These are phyloP conservation scores for Paraurostyla sp. DNA, from an alignment of 73 alveolate species.

Conservation along the genomic window DNA sequence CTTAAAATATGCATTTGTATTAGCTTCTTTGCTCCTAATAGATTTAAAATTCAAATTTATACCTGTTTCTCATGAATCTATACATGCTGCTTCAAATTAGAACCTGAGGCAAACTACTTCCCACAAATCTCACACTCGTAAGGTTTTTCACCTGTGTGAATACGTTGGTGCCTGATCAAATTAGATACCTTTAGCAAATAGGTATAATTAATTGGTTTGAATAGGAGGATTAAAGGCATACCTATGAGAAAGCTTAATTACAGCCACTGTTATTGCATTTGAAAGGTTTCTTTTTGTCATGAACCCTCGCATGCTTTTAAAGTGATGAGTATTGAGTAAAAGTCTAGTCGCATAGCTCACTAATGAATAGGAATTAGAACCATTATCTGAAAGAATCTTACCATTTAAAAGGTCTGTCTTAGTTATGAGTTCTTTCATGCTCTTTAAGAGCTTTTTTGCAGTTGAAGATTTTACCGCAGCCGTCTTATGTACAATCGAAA, in stretches of 20 bases:
- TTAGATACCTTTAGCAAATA: slow-evolving; percentile 79
- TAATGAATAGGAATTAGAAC: neutral
- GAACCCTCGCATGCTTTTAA: slow-evolving; percentile 71
- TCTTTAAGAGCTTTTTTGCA: slow-evolving; percentile 63
- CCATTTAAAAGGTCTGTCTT: slow-evolving; percentile 66
- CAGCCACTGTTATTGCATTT: slow-evolving; percentile 67
- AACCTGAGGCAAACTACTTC: slow-evolving; percentile 72
- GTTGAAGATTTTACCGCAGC: slow-evolving; percentile 48
- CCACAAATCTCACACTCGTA: slow-evolving; percentile 72
- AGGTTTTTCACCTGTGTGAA: slow-evolving; percentile 96
- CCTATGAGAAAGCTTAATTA: slow-evolving; percentile 68
- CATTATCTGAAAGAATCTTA: neutral
- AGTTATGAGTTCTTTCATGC: slow-evolving; percentile 62
- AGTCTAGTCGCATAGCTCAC: slow-evolving; percentile 61
- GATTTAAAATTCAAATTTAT: neutral
- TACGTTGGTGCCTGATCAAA: slow-evolving; percentile 91
- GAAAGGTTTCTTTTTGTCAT: slow-evolving; percentile 71
- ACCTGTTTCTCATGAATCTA: slow-evolving; percentile 52
- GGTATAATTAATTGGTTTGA: neutral
- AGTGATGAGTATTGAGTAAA: slow-evolving; percentile 61
- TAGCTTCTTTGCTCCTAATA: slow-evolving; percentile 45
- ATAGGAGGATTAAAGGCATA: neutral
- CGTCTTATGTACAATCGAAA: slow-evolving; percentile 51
- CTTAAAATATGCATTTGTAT: slow-evolving; percentile 59
- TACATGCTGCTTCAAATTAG: slow-evolving; percentile 68